Base-by-base conservation (phyloP, 2,329 filamentous ascomycete genomes). In the Cytospora piceicola region DNA sequence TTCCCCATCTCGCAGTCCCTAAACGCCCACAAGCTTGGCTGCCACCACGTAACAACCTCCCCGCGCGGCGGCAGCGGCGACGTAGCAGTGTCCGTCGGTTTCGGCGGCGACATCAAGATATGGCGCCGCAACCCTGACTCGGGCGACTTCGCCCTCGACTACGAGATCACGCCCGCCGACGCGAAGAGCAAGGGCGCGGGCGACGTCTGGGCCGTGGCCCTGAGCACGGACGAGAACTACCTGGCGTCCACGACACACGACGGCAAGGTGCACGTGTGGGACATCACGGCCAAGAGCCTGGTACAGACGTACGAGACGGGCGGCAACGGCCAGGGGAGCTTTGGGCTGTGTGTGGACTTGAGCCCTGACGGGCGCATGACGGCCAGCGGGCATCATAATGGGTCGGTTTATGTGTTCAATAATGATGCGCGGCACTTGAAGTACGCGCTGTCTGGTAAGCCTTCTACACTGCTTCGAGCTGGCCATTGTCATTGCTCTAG, bases 321-420 rank as follows among this genome's bases (percentile, higher is more conserved):
- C 24, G 70, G 70, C 1, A 69, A 70, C 0, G 68, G 66, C 4
- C 72, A 70, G 4, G 93, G 93, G 17, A 94, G 90, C 77, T 98
- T 97, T 79, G 94, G 93, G 46, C 87, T 95, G 79, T 91, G 90
- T 73, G 88, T 99, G 68, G 94, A 95, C 75, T 78, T 98, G 75
- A 89, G 86, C 71, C 78, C 81, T 24, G 91, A 99, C 76, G 94
- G 94, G 61, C 89, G 87, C 69, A 90, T 93, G 76, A 96, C 94
- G 34, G 94, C 94, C 4, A 96, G 91, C 61, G 95, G 95, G 0
- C 94, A 99, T 78, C 91, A 97, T 76, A 97, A 91, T 73, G 95
- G 95, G 20, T 89, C 88, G 15, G 86, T 98, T 69, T 97, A 97
- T 79, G 88, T 99, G 68, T 99, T 98, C 83, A 94, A 93, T 81